Conservation (phyloP, 2,329 filamentous ascomycete genomes). For the Fusarium sp. region DNA sequence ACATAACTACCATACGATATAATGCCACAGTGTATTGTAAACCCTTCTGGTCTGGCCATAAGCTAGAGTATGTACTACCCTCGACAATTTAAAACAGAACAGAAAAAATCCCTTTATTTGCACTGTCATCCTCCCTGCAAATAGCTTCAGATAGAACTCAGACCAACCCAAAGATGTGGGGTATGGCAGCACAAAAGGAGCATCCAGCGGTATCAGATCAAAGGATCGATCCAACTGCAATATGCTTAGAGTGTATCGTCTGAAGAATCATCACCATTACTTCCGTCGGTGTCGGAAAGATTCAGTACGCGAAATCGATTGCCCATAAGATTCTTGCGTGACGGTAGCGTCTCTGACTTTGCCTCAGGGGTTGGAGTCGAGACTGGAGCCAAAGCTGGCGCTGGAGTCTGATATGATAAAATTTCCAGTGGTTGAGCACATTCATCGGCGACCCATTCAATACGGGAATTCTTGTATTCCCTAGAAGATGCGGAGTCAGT, state of each 20-base stretch:
- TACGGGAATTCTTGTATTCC: constrained; percentile 76
- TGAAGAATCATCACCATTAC: constrained; percentile 33
- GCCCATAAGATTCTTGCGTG: constrained; percentile 53
- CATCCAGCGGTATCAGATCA: not conserved
- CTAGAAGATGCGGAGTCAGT: constrained; percentile 57
- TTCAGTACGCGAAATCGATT: constrained; percentile 75
- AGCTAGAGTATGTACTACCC: not conserved
- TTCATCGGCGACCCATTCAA: constrained; percentile 80
- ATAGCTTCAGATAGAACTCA: not conserved
- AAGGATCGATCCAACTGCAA: not conserved
- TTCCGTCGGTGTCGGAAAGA: constrained; percentile 59
- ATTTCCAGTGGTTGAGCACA: constrained; percentile 70
- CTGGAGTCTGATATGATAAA: constrained; percentile 28
- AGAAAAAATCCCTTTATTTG: not conserved
- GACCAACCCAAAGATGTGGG: not conserved
- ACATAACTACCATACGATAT: not conserved
- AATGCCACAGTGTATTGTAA: not conserved
- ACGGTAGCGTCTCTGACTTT: constrained; percentile 5
- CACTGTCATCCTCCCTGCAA: not conserved
- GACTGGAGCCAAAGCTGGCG: not conserved
- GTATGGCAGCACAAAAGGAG: not conserved
- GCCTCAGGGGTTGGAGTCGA: not conserved
- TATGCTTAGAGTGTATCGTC: constrained; percentile 7
- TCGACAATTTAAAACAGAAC: not conserved
- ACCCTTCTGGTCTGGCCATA: not conserved